Conservation (phyloP, 169 alveolate species). For the Babesia bigemina region DNA sequence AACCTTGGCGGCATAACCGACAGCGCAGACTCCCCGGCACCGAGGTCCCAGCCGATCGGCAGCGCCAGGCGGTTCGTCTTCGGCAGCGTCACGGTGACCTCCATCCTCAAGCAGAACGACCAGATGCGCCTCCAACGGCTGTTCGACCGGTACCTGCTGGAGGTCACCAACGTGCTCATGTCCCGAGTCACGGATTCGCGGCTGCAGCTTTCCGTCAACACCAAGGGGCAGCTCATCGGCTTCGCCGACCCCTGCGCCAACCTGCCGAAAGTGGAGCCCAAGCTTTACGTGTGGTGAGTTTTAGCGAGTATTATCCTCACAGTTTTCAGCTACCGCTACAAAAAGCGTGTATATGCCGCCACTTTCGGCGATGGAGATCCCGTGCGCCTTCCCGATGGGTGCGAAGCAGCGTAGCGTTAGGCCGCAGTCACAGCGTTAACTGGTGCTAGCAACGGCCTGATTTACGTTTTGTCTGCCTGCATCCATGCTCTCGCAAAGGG, state of each 20-base stretch:
- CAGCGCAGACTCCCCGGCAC: constrained; percentile 1
- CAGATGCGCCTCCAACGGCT: constrained; percentile 7
- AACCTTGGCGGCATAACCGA: neutral
- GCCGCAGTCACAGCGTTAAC: neutral
- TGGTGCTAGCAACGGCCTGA: neutral
- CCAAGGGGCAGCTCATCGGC: constrained; percentile 60
- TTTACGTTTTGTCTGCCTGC: constrained; percentile 1
- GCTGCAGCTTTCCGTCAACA: constrained; percentile 30
- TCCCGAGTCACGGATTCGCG: constrained; percentile 56
- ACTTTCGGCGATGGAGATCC: constrained; percentile 40
- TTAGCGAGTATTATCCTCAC: neutral
- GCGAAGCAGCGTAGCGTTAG: neutral
- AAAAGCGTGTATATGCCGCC: constrained; percentile 14
- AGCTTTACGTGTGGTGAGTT: constrained; percentile 48
- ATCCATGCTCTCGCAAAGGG: constrained; percentile 14
- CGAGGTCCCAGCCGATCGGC: neutral
- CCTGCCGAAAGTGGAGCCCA: constrained; percentile 22
- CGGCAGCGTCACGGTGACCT: constrained; percentile 26
- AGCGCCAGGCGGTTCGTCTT: neutral
- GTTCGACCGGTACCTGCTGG: constrained; percentile 26
- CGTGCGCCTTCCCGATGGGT: constrained; percentile 36
- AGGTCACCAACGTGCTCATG: constrained; percentile 68
- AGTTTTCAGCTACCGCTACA: constrained; percentile 49
- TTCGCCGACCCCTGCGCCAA: constrained; percentile 65
- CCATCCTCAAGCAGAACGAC: constrained; percentile 30